phyloP scores from a whole-genome alignment of 140 eudicot genomes.

The Cichorium intybus region DNA sequence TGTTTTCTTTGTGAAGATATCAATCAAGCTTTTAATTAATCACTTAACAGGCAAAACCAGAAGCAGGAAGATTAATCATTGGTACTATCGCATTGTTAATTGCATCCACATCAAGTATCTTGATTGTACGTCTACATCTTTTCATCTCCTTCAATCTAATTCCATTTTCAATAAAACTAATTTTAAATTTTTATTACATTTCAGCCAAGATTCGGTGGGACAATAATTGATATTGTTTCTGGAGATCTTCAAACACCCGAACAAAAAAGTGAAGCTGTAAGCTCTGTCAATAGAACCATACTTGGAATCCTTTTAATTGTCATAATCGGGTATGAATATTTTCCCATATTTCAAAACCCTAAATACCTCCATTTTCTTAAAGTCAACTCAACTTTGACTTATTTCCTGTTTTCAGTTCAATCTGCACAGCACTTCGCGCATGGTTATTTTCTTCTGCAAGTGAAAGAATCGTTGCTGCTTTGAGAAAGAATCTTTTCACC shows the following conservation, averaged over 20 bases:
- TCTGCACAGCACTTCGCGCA: constrained; percentile 74
- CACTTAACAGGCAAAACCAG: constrained; percentile 79
- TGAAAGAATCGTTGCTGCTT: constrained; percentile 85
- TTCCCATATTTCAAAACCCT: neutral
- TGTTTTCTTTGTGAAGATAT: neutral
- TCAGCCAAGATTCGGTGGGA: constrained; percentile 93
- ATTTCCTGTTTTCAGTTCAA: constrained; percentile 47
- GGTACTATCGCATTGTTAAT: constrained; percentile 76
- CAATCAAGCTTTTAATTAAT: neutral
- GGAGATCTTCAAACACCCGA: constrained; percentile 67
- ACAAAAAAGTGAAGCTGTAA: constrained; percentile 66
- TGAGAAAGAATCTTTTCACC: constrained; percentile 67
- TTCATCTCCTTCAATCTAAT: neutral
- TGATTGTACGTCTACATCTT: constrained; percentile 51
- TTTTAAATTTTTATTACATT: constrained; percentile 22
- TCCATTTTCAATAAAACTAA: neutral
- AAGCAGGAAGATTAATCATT: constrained; percentile 58
- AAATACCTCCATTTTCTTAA: neutral
- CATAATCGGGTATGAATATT: constrained; percentile 59
- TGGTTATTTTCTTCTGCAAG: constrained; percentile 93
- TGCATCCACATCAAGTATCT: constrained; percentile 73
- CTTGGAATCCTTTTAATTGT: constrained; percentile 65
- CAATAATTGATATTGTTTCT: constrained; percentile 80
- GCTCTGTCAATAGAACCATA: constrained; percentile 64
- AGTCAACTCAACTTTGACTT: constrained; percentile 4